Evolutionary conservation across 371 early-diverging fungal genomes (phyloP).

Genomic region (Rhizopus sp.): DNA sequence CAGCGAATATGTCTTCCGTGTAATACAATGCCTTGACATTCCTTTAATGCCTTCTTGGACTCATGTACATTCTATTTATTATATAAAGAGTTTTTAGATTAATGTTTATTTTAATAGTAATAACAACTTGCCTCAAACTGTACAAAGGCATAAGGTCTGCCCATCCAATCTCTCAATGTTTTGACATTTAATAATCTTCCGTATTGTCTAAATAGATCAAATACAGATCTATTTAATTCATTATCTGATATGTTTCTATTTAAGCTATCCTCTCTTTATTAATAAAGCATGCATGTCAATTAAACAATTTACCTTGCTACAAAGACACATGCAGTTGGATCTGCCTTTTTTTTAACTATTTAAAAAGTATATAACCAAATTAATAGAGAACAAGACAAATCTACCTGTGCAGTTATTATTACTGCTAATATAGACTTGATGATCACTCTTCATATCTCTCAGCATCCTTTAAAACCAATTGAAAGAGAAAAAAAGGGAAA

Average conservation of each 20-base stretch:
- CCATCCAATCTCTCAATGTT: constrained; percentile 76
- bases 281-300: neutral
- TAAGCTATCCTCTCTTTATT: constrained; percentile 10
- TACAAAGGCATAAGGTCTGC: constrained; percentile 87
- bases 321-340: constrained; percentile 58
- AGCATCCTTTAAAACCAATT: no score
- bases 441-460: no score
- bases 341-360: constrained; percentile 23
- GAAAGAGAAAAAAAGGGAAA: no score
- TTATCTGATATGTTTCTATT: constrained; percentile 15
- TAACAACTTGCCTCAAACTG: constrained; percentile 64
- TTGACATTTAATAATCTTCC: constrained; percentile 74
- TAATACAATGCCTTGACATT: constrained; percentile 70
- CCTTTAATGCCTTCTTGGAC: constrained; percentile 64
- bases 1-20: constrained; percentile 79
- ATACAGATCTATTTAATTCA: constrained; percentile 63
- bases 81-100: constrained; percentile 3
- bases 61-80: constrained; percentile 33
- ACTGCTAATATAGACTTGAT: no score
- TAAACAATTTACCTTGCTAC: constrained; percentile 49
- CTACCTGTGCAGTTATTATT: no score
- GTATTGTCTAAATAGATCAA: constrained; percentile 68
- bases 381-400: no score
- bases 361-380: no score
- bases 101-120: neutral